Percentiles rank a stretch among this genome's conserved stretches.
phyloP scores from a whole-genome alignment of 129 eudicot genomes.

The Tagetes erecta region DNA sequence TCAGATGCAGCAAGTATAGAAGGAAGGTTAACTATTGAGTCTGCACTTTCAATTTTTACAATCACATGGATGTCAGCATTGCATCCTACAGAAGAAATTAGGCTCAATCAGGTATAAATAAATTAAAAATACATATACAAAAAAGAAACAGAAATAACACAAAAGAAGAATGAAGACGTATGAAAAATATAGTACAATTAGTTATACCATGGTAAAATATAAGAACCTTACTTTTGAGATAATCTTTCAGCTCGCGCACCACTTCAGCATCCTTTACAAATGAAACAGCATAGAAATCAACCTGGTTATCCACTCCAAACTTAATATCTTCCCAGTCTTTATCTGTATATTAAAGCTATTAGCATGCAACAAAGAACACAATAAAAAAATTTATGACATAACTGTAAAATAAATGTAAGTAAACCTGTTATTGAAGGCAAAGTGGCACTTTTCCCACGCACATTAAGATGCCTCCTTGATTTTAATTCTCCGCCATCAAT shows the following conservation, averaged over 20 bases:
- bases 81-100: conserved; percentile 50
- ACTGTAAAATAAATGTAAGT: background rate
- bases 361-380: conserved; percentile 16
- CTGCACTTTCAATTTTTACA: conserved; percentile 94
- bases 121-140: background rate
- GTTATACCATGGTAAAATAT: background rate
- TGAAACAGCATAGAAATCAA: conserved; percentile 97
- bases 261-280: conserved; percentile 94
- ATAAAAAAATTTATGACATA: background rate
- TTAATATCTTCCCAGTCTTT: conserved; percentile 99
- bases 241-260: conserved; percentile 82
- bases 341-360: conserved; percentile 43
- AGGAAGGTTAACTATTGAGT: conserved; percentile 86
- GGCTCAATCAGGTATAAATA: conserved; percentile 1
- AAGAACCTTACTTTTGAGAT: conserved; percentile 57
- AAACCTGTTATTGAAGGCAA: conserved; percentile 95
- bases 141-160: background rate
- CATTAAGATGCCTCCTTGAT: conserved; percentile 91
- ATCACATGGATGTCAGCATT: conserved; percentile 90
- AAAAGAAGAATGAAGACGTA: background rate
- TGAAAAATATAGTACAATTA: background rate
- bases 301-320: conserved; percentile 90
- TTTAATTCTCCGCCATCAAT: conserved; percentile 95
- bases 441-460: conserved; percentile 96
- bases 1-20: conserved; percentile 93